phyloP scores from a whole-genome alignment of 805 yeast genomes.

The Monosporozyma servazzii region DNA sequence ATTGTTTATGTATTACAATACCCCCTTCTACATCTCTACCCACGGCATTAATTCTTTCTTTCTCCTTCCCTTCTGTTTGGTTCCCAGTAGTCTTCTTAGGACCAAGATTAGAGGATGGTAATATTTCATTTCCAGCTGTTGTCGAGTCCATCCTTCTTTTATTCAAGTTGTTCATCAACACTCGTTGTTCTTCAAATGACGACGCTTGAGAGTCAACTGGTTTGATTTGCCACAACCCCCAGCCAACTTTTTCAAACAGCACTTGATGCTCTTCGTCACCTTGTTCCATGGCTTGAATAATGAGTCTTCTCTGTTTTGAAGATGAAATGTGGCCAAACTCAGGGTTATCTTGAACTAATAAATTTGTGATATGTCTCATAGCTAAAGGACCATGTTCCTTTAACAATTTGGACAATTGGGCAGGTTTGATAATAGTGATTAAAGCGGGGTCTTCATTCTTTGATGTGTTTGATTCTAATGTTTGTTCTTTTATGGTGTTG shows the following conservation, averaged over 20 bases:
- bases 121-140: constrained; percentile 22
- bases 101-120: not conserved
- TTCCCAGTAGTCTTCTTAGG: constrained; percentile 12
- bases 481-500: not conserved
- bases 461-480: not conserved
- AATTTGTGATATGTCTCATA: constrained; percentile 77
- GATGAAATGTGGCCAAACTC: constrained; percentile 72
- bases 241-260: constrained; percentile 87
- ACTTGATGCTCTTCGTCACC: constrained; percentile 46
- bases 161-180: constrained; percentile 31
- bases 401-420: constrained; percentile 51
- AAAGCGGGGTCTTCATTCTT: not conserved
- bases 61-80: not conserved
- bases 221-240: constrained; percentile 90
- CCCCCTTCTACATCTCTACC: not conserved
- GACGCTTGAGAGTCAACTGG: constrained; percentile 22
- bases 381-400: constrained; percentile 78
- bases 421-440: not conserved
- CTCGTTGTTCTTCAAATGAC: constrained; percentile 31
- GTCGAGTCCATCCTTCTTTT: constrained; percentile 36
- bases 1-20: not conserved
- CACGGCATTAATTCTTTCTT: not conserved
- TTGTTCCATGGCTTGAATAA: constrained; percentile 77
- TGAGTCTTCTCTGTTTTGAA: constrained; percentile 81
- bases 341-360: constrained; percentile 60